Conservation (phyloP, 176 grass and related monocot genomes). For the Musa beccarii region DNA sequence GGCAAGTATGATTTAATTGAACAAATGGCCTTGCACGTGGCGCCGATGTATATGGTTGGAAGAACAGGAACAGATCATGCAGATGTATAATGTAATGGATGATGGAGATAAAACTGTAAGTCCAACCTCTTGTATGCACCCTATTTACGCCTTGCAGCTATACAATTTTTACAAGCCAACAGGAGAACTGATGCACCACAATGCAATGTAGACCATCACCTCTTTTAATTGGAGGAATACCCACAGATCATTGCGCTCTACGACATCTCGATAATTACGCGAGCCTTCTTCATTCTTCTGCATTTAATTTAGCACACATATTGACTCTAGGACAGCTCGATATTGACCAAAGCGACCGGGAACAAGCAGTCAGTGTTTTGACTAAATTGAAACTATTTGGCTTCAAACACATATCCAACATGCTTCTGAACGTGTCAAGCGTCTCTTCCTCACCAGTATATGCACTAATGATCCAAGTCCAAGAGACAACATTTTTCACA, state of each 20-base stretch:
- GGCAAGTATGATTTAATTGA: neutral
- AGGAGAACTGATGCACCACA: conserved; percentile 35
- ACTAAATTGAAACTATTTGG: conserved; percentile 38
- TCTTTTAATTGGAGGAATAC: conserved; percentile 27
- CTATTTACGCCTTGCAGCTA: no score
- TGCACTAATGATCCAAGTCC: conserved; percentile 45
- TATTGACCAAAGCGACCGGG: neutral
- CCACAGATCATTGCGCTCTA: conserved; percentile 47
- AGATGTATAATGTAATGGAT: neutral
- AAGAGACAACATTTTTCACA: conserved; percentile 28
- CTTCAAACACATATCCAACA: conserved; percentile 2
- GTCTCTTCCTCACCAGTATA: conserved; percentile 27
- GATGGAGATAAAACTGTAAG: no score
- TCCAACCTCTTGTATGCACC: no score
- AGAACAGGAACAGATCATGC: neutral
- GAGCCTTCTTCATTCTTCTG: conserved; percentile 30
- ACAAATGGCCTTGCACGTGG: neutral
- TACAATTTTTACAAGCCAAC: conserved; percentile 4
- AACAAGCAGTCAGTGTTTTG: conserved; percentile 34
- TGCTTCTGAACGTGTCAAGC: conserved; percentile 11
- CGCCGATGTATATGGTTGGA: neutral
- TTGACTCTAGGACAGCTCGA: conserved; percentile 8
- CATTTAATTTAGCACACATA: conserved; percentile 49
- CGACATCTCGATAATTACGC: conserved; percentile 36
- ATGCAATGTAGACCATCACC: conserved; percentile 23